A percentile compares a stretch with the other conserved stretches of the same genome.
Evolutionary conservation across 2,329 filamentous ascomycete species (phyloP).

Genomic region (Alternaria solani): DNA sequence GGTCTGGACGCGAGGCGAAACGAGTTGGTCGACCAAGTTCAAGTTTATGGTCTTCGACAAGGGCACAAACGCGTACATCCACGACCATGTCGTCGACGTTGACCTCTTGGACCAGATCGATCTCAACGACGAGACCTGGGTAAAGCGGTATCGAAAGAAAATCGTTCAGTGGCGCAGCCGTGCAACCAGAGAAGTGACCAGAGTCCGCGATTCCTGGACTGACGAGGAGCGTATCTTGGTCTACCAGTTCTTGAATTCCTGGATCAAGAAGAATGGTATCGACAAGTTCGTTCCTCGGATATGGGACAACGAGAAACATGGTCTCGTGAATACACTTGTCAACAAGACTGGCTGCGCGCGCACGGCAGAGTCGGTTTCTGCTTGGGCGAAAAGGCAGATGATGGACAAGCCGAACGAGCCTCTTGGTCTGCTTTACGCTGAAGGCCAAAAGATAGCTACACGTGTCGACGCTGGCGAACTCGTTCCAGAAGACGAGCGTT

Average conservation of each 20-base stretch:
- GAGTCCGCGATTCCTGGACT: background rate
- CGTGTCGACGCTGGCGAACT: background rate
- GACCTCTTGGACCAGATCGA: background rate
- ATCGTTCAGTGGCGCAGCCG: background rate
- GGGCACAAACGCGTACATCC: background rate
- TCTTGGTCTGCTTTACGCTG: background rate
- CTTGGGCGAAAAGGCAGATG: constrained; percentile 1
- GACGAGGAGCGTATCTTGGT: background rate
- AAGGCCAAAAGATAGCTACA: background rate
- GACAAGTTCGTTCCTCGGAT: background rate
- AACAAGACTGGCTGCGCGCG: background rate
- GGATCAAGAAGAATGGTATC: background rate
- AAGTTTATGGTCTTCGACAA: constrained; percentile 6
- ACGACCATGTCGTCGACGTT: background rate
- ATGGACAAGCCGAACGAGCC: constrained; percentile 1
- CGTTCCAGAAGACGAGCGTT: background rate
- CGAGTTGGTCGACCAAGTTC: background rate
- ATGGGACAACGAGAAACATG: background rate
- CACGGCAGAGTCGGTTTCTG: background rate
- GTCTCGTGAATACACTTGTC: background rate
- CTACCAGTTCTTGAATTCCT: background rate
- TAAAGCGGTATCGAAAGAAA: background rate
- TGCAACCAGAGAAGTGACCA: background rate
- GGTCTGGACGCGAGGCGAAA: background rate
- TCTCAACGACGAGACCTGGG: background rate